Conservation (phyloP, 768 basidiomycete species). For the Lentinula detonsa region DNA sequence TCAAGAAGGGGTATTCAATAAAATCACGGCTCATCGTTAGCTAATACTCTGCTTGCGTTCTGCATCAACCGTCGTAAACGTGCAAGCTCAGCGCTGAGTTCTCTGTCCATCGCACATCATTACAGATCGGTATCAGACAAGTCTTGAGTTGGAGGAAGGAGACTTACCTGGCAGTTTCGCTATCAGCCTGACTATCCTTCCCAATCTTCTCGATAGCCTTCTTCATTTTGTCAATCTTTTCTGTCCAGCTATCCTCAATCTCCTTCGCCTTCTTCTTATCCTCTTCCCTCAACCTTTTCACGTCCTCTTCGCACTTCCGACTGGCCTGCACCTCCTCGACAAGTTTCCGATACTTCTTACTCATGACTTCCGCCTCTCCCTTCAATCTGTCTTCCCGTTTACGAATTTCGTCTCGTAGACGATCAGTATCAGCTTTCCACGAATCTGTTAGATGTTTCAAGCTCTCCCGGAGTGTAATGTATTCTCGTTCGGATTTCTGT, state of each 20-base stretch:
- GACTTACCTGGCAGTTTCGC: slow-evolving; percentile 57
- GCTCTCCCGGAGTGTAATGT: slow-evolving; percentile 70
- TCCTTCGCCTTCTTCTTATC: slow-evolving; percentile 44
- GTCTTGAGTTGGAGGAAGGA: background rate
- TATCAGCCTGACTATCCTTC: slow-evolving; percentile 50
- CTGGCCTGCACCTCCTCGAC: slow-evolving; percentile 55
- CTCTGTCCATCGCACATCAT: slow-evolving; percentile 28
- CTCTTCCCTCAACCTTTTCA: slow-evolving; percentile 46
- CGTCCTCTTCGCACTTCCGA: slow-evolving; percentile 37
- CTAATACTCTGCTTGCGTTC: slow-evolving; percentile 28
- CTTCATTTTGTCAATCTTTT: slow-evolving; percentile 50
- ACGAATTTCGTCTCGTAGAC: slow-evolving; percentile 67
- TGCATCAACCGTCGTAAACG: slow-evolving; percentile 73
- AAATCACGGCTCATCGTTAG: background rate
- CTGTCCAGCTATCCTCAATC: slow-evolving; percentile 55
- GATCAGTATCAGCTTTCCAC: slow-evolving; percentile 70
- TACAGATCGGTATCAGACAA: background rate
- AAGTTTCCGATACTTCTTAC: slow-evolving; percentile 63
- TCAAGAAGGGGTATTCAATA: background rate
- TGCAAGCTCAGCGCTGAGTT: slow-evolving; percentile 56
- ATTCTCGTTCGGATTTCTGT: slow-evolving; percentile 80
- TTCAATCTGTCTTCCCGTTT: slow-evolving; percentile 66
- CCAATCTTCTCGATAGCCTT: slow-evolving; percentile 47
- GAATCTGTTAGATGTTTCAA: slow-evolving; percentile 66
- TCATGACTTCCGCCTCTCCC: slow-evolving; percentile 60